Percentiles rank a stretch among this genome's conserved stretches.
phyloP scores from a whole-genome alignment of 2,329 filamentous ascomycete genomes.

The Fusarium buharicum region DNA sequence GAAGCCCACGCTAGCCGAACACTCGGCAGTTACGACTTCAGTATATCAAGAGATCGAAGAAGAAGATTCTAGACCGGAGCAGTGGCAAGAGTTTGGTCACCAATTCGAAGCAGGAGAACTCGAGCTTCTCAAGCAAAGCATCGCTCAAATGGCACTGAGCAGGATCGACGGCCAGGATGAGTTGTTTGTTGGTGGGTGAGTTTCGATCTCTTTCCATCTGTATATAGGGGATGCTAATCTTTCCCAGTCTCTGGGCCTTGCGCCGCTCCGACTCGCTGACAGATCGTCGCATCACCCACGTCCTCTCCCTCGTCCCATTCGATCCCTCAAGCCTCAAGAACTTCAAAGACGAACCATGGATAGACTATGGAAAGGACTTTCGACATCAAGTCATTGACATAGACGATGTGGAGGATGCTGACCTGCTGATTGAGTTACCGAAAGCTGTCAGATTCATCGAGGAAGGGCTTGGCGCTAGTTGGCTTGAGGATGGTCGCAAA shows the following conservation, averaged over 20 bases:
- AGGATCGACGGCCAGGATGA: constrained; percentile 55
- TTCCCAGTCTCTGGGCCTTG: constrained; percentile 76
- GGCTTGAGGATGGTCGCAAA: constrained; percentile 11
- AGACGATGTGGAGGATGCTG: constrained; percentile 90
- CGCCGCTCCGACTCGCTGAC: constrained; percentile 75
- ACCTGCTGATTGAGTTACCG: constrained; percentile 84
- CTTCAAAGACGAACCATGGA: constrained; percentile 61
- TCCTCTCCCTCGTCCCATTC: constrained; percentile 82
- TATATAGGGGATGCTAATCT: constrained; percentile 20
- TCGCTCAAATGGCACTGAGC: constrained; percentile 56
- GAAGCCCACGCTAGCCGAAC: not conserved
- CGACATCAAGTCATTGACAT: constrained; percentile 83
- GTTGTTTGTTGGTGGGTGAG: constrained; percentile 56
- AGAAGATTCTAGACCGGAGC: constrained; percentile 25
- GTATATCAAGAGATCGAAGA: not conserved
- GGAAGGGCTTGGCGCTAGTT: constrained; percentile 65
- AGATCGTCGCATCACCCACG: constrained; percentile 83
- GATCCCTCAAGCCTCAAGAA: constrained; percentile 52
- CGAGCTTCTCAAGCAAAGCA: constrained; percentile 46
- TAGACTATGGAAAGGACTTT: constrained; percentile 66
- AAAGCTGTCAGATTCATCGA: constrained; percentile 85
- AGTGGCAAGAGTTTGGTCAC: constrained; percentile 45
- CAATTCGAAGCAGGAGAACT: constrained; percentile 37
- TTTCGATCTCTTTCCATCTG: constrained; percentile 14
- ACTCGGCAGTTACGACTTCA: constrained; percentile 1